Conservation (phyloP, 345 rosid genomes). For the Citrus glauca region DNA sequence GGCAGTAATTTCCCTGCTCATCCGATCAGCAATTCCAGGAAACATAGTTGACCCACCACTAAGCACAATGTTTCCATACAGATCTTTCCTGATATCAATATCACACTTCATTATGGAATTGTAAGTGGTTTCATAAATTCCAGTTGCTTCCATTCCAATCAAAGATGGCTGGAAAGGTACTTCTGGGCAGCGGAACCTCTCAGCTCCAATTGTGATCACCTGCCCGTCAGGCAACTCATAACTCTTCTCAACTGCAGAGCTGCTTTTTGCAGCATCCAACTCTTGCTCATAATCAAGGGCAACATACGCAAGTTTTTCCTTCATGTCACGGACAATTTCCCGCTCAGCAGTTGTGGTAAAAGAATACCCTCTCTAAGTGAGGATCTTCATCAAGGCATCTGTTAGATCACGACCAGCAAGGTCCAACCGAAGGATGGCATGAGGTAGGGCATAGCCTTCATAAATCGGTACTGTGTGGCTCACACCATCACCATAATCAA, state of each 20-base stretch:
- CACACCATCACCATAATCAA: constrained; percentile 56
- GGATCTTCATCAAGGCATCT: constrained; percentile 50
- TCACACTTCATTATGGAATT: constrained; percentile 50
- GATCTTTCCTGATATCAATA: constrained; percentile 46
- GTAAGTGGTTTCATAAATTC: constrained; percentile 47
- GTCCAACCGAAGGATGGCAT: constrained; percentile 46
- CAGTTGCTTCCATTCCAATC: constrained; percentile 47
- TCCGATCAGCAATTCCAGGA: constrained; percentile 49
- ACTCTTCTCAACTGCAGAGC: constrained; percentile 42
- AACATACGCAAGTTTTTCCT: constrained; percentile 49
- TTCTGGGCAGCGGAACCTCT: constrained; percentile 54
- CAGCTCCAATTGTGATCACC: constrained; percentile 47
- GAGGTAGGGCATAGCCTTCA: constrained; percentile 55
- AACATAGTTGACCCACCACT: constrained; percentile 56
- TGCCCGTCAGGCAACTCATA: constrained; percentile 51
- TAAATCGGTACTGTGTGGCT: constrained; percentile 51
- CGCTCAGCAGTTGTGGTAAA: constrained; percentile 57
- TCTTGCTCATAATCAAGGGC: constrained; percentile 56
- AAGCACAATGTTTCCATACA: constrained; percentile 48
- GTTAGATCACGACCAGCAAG: constrained; percentile 59
- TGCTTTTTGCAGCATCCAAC: constrained; percentile 44
- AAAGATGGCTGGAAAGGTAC: constrained; percentile 51
- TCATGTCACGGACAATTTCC: constrained; percentile 55
- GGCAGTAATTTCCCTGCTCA: constrained; percentile 49
- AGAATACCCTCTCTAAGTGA: constrained; percentile 51